Evolutionary conservation across 2,329 filamentous ascomycete genomes (phyloP), one percentile per base, ranked within the genome.

Genomic region (Alternaria sp.): DNA sequence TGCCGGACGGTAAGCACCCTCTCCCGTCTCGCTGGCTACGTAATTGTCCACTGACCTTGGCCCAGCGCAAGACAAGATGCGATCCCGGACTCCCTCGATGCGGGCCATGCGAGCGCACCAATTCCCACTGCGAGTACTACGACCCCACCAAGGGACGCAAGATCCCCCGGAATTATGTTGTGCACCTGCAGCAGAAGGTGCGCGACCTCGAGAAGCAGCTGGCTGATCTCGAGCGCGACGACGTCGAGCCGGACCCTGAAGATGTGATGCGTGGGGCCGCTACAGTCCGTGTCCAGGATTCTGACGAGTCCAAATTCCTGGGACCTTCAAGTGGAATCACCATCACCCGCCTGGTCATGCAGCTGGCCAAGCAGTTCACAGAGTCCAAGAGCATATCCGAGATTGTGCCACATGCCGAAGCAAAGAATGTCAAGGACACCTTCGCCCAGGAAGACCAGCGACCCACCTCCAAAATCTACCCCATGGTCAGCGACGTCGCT

Each of bases 261-360:
- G 89, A 95, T 69, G 91, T 97, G 79, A 89, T 97, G 70, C 90
- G 93, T 22, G 92, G 92, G 0, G 92, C 92, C 22, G 94, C 93
- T 27, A 87, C 94, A 68, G 92, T 98, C 70, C 90, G 90, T 44
- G 87, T 98, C 54, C 89, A 91, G 72, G 92, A 94, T 71, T 89
- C 90, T 57, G 93, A 97, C 76, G 94, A 97, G 79, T 89, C 92
- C 16, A 92, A 94, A 64, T 98, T 95, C 76, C 84, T 99, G 3
- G 95, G 95, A 0, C 92, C 95, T 3, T 97, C 94, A 50, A 98
- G 94, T 77, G 95, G 94, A 61, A 97, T 97, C 72, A 92, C 93
- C 74, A 97, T 98, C 83, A 97, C 94, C 12, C 89, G 94, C 30
- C 85, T 98, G 68, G 90, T 99, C 11, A 97, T 99, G 91, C 94